Evolutionary conservation across 495 filamentous ascomycete species (phyloP).

Genomic region (Hapsidospora chrysogenum): DNA sequence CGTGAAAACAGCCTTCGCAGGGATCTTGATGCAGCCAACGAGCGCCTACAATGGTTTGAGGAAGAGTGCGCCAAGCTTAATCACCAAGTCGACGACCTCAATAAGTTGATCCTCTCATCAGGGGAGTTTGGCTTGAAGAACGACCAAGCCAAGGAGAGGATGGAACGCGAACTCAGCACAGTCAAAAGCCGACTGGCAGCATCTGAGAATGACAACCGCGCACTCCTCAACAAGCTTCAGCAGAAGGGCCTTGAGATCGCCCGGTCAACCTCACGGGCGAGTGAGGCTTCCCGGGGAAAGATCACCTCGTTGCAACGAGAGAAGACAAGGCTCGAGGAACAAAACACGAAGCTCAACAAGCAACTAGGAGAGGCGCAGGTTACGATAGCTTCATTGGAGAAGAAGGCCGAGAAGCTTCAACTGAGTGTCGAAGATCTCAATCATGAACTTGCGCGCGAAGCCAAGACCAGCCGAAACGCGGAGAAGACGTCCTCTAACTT

Average conservation of each 20-base stretch:
- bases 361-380: constrained; percentile 82
- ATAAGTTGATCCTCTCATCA: constrained; percentile 70
- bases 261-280: constrained; percentile 70
- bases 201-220: constrained; percentile 94
- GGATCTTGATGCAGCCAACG: constrained; percentile 59
- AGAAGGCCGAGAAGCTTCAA: constrained; percentile 88
- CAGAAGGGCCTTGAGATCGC: constrained; percentile 97
- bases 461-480: constrained; percentile 77
- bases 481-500: constrained; percentile 78
- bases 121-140: constrained; percentile 72
- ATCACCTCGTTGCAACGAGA: constrained; percentile 64
- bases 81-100: constrained; percentile 62
- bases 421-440: constrained; percentile 84
- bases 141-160: constrained; percentile 83
- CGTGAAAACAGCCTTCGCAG: constrained; percentile 59
- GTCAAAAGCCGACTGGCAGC: constrained; percentile 80
- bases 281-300: constrained; percentile 68
- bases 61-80: constrained; percentile 58
- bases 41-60: constrained; percentile 56
- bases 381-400: constrained; percentile 71
- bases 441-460: constrained; percentile 81
- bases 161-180: constrained; percentile 84
- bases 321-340: constrained; percentile 70
- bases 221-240: constrained; percentile 87
- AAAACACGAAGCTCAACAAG: constrained; percentile 61